Evolutionary conservation across 1,139 yeast species (phyloP).

Genomic region (Ogataea hybrid): DNA sequence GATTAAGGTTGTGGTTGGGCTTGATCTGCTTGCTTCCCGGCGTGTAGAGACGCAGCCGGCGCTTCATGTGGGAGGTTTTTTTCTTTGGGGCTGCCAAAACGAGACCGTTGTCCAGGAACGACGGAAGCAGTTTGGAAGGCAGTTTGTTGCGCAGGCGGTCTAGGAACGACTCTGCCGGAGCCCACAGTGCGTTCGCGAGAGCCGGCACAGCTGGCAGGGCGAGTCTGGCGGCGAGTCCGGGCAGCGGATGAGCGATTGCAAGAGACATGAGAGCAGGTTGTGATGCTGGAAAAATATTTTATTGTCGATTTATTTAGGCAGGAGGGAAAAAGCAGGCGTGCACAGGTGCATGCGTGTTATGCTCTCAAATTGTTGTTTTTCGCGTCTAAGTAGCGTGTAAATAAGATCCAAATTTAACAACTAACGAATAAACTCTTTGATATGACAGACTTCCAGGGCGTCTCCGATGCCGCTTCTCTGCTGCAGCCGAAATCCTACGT

Average conservation of each 20-base stretch:
- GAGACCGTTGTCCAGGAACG: conserved; percentile 55
- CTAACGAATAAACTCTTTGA: background rate
- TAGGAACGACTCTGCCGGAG: conserved; percentile 1
- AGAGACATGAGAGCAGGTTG: conserved; percentile 3
- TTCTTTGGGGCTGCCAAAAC: conserved; percentile 90
- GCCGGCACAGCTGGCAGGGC: background rate
- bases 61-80: conserved; percentile 82
- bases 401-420: conserved; percentile 4
- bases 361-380: background rate
- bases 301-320: background rate
- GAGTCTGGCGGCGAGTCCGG: background rate
- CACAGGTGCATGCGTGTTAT: conserved; percentile 1
- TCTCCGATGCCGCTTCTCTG: conserved; percentile 10
- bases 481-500: conserved; percentile 59
- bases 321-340: background rate
- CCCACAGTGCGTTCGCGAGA: conserved; percentile 1
- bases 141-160: conserved; percentile 4
- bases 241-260: background rate
- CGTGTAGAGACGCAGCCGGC: conserved; percentile 77
- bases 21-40: conserved; percentile 83
- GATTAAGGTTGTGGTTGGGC: conserved; percentile 69
- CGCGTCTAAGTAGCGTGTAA: conserved; percentile 11
- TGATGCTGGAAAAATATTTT: conserved; percentile 1
- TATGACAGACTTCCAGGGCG: conserved; percentile 13
- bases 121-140: conserved; percentile 11